phyloP scores from a whole-genome alignment of 164 flowering plant species.

The Chimonanthus salicifolius region DNA sequence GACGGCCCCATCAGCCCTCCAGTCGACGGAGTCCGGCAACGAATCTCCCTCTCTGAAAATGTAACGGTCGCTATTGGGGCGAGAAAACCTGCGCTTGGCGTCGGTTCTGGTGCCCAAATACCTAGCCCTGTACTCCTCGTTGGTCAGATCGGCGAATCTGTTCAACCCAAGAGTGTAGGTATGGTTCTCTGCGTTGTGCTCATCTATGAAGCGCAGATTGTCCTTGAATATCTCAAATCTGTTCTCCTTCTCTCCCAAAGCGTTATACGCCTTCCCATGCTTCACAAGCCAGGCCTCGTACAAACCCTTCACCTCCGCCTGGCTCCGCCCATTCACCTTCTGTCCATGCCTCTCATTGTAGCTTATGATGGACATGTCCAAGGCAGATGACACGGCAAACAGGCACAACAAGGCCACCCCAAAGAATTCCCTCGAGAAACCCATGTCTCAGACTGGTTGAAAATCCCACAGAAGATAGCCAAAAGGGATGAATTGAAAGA shows the following conservation, averaged over 20 bases:
- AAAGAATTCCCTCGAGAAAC: background rate
- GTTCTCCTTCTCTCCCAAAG: constrained; percentile 37
- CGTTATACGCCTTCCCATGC: constrained; percentile 56
- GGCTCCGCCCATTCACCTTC: constrained; percentile 20
- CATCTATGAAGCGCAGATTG: constrained; percentile 61
- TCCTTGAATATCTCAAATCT: constrained; percentile 28
- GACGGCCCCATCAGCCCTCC: constrained; percentile 85
- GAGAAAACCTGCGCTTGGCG: constrained; percentile 22
- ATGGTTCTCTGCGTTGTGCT: constrained; percentile 49
- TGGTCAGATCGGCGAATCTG: constrained; percentile 73
- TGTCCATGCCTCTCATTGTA: constrained; percentile 9
- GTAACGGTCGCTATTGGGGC: constrained; percentile 40
- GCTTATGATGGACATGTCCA: constrained; percentile 34
- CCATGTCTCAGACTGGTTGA: background rate
- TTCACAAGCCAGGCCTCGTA: constrained; percentile 50
- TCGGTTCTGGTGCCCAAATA: constrained; percentile 55
- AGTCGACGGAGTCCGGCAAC: constrained; percentile 74
- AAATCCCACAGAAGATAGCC: background rate
- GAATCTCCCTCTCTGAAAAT: constrained; percentile 41
- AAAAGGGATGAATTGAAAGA: background rate
- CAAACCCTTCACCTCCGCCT: constrained; percentile 35
- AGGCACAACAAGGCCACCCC: background rate
- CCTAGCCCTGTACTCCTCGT: constrained; percentile 60
- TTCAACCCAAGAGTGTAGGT: constrained; percentile 61
- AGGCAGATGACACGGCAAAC: constrained; percentile 20